Evolutionary conservation across 2,329 filamentous ascomycete genomes (phyloP), one percentile per base, ranked within the genome.

Genomic region (Rhynchosporium secalis): DNA sequence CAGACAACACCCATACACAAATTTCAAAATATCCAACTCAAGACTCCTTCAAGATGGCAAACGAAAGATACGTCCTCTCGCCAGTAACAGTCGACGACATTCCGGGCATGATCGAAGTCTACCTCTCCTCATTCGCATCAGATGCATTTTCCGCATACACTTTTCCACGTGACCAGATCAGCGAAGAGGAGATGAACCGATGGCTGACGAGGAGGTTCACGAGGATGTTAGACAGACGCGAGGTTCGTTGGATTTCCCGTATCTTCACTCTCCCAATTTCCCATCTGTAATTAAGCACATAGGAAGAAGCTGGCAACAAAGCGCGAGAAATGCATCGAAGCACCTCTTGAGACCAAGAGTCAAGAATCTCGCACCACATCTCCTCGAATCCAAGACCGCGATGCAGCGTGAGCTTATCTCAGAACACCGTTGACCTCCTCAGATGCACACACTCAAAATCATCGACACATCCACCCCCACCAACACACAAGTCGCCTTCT

Each of bases 361-460:
- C 5, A 36, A 6, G 2, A 36, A 10, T 36, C 33, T 36, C 5
- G 1, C 1, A 10, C 20, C 20, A 20, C 20, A 20, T 20, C 20
- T 20, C 20, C 20, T 20, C 20, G 1, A 20, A 20, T 20, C 20
- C 20, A 20, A 20, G 20, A 20, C 20, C 20, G 20, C 20, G 20
- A 20, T 20, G 1, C 20, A 20, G 40, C 10, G 40, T 12, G 6
- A 41, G 3, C 4, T 13, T 13, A 45, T n/a, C 20, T 1, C 20
- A 28, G 15, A 38, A 38, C 20, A 52, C 49, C 20, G 15, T 1
- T 43, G 4, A 7, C 36, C 7, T 3, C 31, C 33, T 7, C 36
- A 54, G 13, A 66, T 72, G 26, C 71, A 71, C 4, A 69, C 72
- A 61, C 77, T 74, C 66, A 76, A 76, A 62, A 62, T 77, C 31